Conservation (phyloP, 169 alveolate genomes). For the Amoebophrya sp. region DNA sequence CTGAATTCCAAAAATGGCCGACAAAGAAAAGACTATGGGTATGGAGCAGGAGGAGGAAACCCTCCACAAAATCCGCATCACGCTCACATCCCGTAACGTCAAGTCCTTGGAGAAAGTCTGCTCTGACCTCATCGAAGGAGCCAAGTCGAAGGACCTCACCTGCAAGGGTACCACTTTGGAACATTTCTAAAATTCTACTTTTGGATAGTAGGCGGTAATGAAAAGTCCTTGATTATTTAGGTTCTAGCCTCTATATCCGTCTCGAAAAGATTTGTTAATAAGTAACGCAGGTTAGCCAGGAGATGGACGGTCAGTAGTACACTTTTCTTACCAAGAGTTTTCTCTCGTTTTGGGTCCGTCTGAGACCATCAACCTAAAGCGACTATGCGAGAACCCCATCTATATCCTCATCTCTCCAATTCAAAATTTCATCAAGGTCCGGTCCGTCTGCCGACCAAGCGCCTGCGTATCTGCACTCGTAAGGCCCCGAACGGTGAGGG, state of each 20-base stretch:
- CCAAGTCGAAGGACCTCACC: conserved; percentile 40
- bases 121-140: conserved; percentile 80
- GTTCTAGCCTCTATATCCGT: no score
- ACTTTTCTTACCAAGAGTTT: no score
- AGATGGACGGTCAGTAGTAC: no score
- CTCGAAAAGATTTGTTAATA: no score
- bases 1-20: not conserved
- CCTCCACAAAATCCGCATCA: conserved; percentile 81
- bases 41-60: conserved; percentile 73
- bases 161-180: not conserved
- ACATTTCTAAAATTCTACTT: no score
- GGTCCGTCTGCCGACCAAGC: conserved; percentile 93
- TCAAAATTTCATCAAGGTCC: conserved; percentile 94
- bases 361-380: no score
- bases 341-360: no score
- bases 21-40: not conserved
- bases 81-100: conserved; percentile 77
- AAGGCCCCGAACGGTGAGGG: conserved; percentile 98
- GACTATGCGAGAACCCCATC: no score
- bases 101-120: conserved; percentile 61
- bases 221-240: no score
- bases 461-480: conserved; percentile 87
- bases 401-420: no score
- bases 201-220: no score
- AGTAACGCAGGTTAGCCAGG: no score